Percentiles rank a stretch among this genome's conserved stretches.
Conservation (phyloP, 176 grass and related monocot species). For the Aegilops bicornis region DNA sequence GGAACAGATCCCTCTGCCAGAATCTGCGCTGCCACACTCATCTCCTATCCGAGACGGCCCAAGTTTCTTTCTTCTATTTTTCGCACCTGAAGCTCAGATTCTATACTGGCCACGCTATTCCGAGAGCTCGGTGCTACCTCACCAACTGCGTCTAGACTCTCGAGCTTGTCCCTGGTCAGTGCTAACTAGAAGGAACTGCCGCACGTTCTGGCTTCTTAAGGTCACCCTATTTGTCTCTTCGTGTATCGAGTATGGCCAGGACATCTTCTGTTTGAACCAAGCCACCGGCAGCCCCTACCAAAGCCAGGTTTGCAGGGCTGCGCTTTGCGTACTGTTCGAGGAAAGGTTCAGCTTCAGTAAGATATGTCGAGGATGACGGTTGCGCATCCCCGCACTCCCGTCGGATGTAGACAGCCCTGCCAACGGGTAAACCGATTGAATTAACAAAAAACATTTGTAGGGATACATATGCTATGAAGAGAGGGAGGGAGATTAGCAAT, state of each 20-base stretch:
- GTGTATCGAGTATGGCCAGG: conserved; percentile 59
- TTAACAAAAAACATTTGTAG: conserved; percentile 25
- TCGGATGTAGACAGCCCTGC: conserved; percentile 78
- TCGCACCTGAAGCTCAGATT: no score
- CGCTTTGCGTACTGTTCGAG: conserved; percentile 83
- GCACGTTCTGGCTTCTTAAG: conserved; percentile 56
- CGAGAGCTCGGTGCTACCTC: no score
- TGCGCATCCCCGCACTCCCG: conserved; percentile 69
- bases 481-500: background rate
- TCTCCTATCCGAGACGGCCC: no score
- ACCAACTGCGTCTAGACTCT: no score
- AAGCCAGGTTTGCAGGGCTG: conserved; percentile 69
- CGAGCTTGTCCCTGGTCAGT: no score
- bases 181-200: conserved; percentile 38
- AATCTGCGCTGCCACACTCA: no score
- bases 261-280: conserved; percentile 84
- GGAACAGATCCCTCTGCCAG: no score
- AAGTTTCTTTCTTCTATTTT: no score
- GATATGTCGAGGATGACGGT: conserved; percentile 75
- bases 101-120: no score
- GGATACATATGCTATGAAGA: background rate
- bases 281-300: conserved; percentile 83
- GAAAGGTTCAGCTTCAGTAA: conserved; percentile 92
- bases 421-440: conserved; percentile 9
- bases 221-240: conserved; percentile 85